These are phyloP conservation scores for Penicillium daleae DNA, from an alignment of 495 filamentous ascomycete species.

Conservation along the genomic window DNA sequence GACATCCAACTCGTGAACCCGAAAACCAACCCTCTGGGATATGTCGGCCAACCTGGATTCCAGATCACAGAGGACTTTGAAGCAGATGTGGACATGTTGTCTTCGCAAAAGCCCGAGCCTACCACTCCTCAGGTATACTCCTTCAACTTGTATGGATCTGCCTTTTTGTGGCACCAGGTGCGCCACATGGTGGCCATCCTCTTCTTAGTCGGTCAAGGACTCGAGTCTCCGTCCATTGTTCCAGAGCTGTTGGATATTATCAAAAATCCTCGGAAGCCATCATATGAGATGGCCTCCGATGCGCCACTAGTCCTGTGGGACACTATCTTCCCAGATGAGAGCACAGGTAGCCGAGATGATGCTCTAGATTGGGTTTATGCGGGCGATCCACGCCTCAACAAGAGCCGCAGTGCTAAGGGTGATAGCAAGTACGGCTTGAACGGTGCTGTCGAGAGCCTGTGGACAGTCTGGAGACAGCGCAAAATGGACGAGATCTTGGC, in stretches of 20 bases:
- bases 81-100: slow-evolving; percentile 21
- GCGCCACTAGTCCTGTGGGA: slow-evolving; percentile 93
- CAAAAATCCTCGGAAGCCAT: slow-evolving; percentile 71
- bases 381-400: slow-evolving; percentile 54
- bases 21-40: slow-evolving; percentile 48
- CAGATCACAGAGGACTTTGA: slow-evolving; percentile 27
- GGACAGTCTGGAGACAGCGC: slow-evolving; percentile 77
- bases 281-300: slow-evolving; percentile 88
- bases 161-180: slow-evolving; percentile 98
- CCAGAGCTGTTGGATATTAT: slow-evolving; percentile 70
- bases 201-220: slow-evolving; percentile 88
- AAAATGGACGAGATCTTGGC: slow-evolving; percentile 91
- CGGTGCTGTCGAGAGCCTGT: slow-evolving; percentile 73
- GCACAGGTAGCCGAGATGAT: slow-evolving; percentile 55
- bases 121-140: slow-evolving; percentile 72
- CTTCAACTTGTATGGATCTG: slow-evolving; percentile 85
- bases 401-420: slow-evolving; percentile 37
- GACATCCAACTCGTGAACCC: slow-evolving; percentile 70
- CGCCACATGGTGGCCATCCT: slow-evolving; percentile 86
- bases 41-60: slow-evolving; percentile 40
- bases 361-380: slow-evolving; percentile 79
- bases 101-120: slow-evolving; percentile 21
- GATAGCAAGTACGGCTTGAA: slow-evolving; percentile 62
- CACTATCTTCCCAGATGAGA: slow-evolving; percentile 78
- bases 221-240: slow-evolving; percentile 76